Evolutionary conservation across 768 basidiomycete genomes (phyloP).

Genomic region (Leccinum barrowsii): DNA sequence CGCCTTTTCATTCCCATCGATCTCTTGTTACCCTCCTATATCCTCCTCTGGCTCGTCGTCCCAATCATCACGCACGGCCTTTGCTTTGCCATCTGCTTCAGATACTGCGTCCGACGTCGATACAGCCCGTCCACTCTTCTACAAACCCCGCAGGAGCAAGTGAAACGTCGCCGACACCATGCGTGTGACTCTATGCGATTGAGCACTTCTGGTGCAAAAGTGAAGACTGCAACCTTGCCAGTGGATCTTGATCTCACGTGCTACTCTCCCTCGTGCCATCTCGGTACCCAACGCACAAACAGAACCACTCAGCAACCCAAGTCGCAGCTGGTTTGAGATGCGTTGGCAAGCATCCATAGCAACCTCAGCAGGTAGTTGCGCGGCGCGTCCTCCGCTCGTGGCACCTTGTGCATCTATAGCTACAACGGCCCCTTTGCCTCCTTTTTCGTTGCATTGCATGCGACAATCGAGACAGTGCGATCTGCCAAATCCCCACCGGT

Average conservation of each 20-base stretch:
- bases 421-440: slow-evolving; percentile 20
- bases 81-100: neutral
- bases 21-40: neutral
- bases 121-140: no score
- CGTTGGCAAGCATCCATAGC: slow-evolving; percentile 66
- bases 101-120: no score
- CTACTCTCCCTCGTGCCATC: no score
- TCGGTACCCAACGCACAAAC: no score
- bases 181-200: no score
- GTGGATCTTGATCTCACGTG: no score
- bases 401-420: no score
- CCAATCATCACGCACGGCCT: slow-evolving; percentile 49
- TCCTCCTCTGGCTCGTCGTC: slow-evolving; percentile 12
- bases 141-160: no score
- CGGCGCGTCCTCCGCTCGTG: no score
- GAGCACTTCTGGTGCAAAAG: no score
- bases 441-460: slow-evolving; percentile 41
- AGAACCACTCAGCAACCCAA: slow-evolving; percentile 4
- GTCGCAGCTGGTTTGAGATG: slow-evolving; percentile 4
- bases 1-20: neutral
- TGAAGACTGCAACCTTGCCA: no score
- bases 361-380: slow-evolving; percentile 41
- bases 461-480: slow-evolving; percentile 52
- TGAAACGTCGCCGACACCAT: no score
- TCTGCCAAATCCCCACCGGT: slow-evolving; percentile 69